Conservation (phyloP, 73 alveolate genomes). For the Paramecium pentaurelia region DNA sequence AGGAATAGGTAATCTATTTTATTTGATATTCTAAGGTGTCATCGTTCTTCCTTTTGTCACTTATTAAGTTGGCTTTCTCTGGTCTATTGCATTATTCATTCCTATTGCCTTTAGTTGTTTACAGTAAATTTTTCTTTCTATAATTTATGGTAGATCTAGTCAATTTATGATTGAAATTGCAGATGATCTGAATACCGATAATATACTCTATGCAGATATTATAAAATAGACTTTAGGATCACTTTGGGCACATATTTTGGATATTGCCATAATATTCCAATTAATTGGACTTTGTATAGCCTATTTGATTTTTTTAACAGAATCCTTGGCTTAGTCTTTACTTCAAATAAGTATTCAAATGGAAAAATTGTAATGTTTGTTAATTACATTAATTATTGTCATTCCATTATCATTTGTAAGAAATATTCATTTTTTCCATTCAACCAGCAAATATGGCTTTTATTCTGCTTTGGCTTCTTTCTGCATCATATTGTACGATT, state of each 20-base stretch:
- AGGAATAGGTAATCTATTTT: not conserved
- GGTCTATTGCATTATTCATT: not conserved
- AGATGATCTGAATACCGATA: not conserved
- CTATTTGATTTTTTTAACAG: not conserved
- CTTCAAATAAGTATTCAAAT: not conserved
- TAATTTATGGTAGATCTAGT: not conserved
- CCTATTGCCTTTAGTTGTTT: not conserved
- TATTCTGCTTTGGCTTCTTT: not conserved
- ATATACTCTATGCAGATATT: not conserved
- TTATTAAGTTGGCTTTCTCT: not conserved
- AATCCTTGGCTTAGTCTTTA: not conserved
- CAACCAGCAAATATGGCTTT: not conserved
- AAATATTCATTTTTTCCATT: not conserved
- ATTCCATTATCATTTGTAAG: not conserved
- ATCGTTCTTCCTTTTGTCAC: slow-evolving; percentile 14
- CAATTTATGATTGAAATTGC: not conserved
- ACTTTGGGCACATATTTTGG: not conserved
- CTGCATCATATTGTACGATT: not conserved
- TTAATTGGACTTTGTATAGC: not conserved
- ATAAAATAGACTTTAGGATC: not conserved
- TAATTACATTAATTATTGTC: not conserved
- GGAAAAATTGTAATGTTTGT: not conserved
- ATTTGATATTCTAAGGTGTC: not conserved
- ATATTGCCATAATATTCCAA: not conserved
- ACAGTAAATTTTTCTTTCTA: not conserved